phyloP scores from a whole-genome alignment of 2,329 filamentous ascomycete species.

The Claviceps sp. region DNA sequence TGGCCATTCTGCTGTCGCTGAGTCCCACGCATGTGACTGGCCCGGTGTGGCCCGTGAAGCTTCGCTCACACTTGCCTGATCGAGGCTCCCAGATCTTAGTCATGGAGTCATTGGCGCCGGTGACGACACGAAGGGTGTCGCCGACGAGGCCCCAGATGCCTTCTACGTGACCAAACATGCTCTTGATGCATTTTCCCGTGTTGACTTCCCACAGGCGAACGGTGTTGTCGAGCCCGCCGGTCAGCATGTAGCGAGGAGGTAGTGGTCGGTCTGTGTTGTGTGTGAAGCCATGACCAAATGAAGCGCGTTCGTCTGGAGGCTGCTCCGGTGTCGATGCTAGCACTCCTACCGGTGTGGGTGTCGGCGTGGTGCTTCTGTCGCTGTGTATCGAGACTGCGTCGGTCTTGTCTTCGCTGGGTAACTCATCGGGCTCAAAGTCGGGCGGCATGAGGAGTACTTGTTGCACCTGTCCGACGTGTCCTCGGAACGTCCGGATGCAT shows the following conservation, averaged over 20 bases:
- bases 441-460: conserved; percentile 73
- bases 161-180: conserved; percentile 93
- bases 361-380: conserved; percentile 30
- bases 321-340: conserved; percentile 14
- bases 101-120: conserved; percentile 84
- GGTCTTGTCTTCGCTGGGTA: conserved; percentile 31
- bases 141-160: conserved; percentile 89
- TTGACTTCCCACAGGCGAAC: conserved; percentile 86
- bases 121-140: conserved; percentile 77
- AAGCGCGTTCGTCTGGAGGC: conserved; percentile 32
- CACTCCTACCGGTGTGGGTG: conserved; percentile 6
- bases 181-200: conserved; percentile 70
- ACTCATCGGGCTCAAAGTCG: conserved; percentile 80
- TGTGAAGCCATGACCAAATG: conserved; percentile 51
- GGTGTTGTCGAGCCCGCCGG: conserved; percentile 79
- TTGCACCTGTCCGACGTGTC: conserved; percentile 91
- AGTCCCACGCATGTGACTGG: conserved; percentile 89
- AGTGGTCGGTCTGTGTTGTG: conserved; percentile 48
- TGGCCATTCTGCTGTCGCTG: conserved; percentile 79
- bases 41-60: conserved; percentile 78
- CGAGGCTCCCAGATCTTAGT: conserved; percentile 89
- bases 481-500: conserved; percentile 67
- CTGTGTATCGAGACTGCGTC: conserved; percentile 41
- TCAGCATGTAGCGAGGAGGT: conserved; percentile 84
- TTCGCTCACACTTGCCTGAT: conserved; percentile 82